A percentile compares a stretch with the other conserved stretches of the same genome.
Conservation (phyloP, 805 yeast species). For the Vanderwaltozyma verrucispora region DNA sequence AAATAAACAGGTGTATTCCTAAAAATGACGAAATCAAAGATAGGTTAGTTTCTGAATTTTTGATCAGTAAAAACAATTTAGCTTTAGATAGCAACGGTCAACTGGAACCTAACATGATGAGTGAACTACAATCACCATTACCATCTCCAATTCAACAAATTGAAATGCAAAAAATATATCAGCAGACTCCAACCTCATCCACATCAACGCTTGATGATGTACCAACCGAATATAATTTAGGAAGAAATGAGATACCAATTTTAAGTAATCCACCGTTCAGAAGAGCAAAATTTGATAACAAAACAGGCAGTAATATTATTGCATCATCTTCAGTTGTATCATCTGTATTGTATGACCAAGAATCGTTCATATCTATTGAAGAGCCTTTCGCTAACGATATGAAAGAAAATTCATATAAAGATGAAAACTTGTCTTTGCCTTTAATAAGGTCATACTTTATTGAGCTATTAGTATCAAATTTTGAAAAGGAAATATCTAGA, state of each 20-base stretch:
- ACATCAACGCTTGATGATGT: neutral
- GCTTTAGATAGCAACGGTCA: neutral
- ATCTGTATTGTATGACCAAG: slow-evolving; percentile 6
- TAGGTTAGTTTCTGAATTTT: slow-evolving; percentile 18
- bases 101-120: neutral
- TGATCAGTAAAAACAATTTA: slow-evolving; percentile 6
- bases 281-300: neutral
- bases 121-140: neutral
- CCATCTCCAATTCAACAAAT: slow-evolving; percentile 3
- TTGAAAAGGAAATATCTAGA: slow-evolving; percentile 12
- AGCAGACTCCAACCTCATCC: slow-evolving; percentile 2
- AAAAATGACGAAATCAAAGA: slow-evolving; percentile 20
- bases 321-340: slow-evolving; percentile 3
- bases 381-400: neutral
- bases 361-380: neutral
- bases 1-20: slow-evolving; percentile 20
- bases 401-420: neutral
- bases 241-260: neutral
- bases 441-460: slow-evolving; percentile 18
- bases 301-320: slow-evolving; percentile 7
- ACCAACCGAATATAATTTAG: neutral
- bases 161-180: slow-evolving; percentile 4
- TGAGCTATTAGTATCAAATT: slow-evolving; percentile 14
- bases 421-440: slow-evolving; percentile 9
- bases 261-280: neutral